Evolutionary conservation across 2,329 filamentous ascomycete genomes (phyloP).

Genomic region (Colletotrichum brevisporum): DNA sequence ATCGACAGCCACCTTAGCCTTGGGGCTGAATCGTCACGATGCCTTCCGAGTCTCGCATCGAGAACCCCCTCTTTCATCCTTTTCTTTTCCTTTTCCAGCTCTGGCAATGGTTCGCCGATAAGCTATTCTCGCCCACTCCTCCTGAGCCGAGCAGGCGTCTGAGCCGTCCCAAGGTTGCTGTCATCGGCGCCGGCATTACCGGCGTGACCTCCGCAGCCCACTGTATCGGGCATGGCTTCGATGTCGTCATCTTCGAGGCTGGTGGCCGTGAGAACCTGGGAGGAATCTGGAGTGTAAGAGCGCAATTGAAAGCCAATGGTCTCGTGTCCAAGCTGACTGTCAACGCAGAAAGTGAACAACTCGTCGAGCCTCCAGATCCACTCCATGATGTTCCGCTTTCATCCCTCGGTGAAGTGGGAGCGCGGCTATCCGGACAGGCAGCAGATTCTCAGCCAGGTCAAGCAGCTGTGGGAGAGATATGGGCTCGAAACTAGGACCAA

Average conservation of each 20-base stretch:
- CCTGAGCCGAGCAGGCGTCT: constrained; percentile 71
- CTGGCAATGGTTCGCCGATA: constrained; percentile 74
- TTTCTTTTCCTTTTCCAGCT: constrained; percentile 75
- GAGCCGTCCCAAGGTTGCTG: constrained; percentile 75
- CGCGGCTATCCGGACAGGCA: constrained; percentile 83
- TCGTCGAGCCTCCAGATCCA: constrained; percentile 88
- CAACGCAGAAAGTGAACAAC: constrained; percentile 78
- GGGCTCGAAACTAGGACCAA: constrained; percentile 77
- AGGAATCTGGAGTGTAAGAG: constrained; percentile 83
- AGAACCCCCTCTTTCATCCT: constrained; percentile 64
- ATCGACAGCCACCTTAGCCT: neutral
- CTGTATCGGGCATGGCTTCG: constrained; percentile 88
- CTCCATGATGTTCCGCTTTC: constrained; percentile 89
- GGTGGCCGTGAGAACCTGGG: constrained; percentile 76
- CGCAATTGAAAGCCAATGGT: neutral
- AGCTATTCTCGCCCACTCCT: constrained; percentile 78
- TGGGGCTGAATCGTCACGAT: constrained; percentile 45
- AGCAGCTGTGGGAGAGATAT: constrained; percentile 81
- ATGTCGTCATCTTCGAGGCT: constrained; percentile 84
- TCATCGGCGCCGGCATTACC: constrained; percentile 80
- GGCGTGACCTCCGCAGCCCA: constrained; percentile 85
- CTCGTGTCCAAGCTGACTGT: constrained; percentile 18
- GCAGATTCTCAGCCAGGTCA: constrained; percentile 81
- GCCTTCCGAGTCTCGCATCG: constrained; percentile 49
- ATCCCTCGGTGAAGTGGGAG: constrained; percentile 82